Evolutionary conservation across 139 green algal genomes (phyloP), one percentile per base, ranked within the genome.

Genomic region (Chlamydomonas incerta): DNA sequence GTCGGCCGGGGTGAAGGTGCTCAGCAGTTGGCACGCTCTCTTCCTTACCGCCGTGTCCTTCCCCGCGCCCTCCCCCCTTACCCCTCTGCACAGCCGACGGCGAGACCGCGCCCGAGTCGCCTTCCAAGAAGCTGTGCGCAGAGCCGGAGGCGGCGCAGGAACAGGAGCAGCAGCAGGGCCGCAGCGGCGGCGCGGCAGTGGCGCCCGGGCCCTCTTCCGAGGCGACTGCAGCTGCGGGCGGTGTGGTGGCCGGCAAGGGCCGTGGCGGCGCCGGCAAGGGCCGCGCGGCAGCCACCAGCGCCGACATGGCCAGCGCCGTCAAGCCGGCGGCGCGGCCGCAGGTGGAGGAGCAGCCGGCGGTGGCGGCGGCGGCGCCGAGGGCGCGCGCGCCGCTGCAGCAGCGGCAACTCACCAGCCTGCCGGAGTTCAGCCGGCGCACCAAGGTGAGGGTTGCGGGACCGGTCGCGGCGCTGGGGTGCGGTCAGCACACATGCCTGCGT

Each of bases 111-210:
- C 41, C 63, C 20, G 29, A n/a, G 20, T 83, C 77, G 24, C 77
- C 77, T 0, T 6, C 77, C 77, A 83, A 83, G 63, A 83, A 83
- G 60, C 34, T 65, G 29, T 83, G 77, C 63, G 0, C 46, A 2
- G 60, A n/a, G 17, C 1, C 60, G 23, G 60, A n/a, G 17, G 23
- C 60, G 3, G 60, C 24, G 23, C 72, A 0, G 10, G 35, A 60
- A 26, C 35, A n/a, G 31, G n/a, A 10, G 52, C 63, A 34, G 28
- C 63, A 46, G n/a, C n/a, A n/a, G n/a, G n/a, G n/a, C n/a, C n/a
- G n/a, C n/a, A n/a, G n/a, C n/a, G n/a, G n/a, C n/a, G n/a, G n/a
- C n/a, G n/a, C n/a, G n/a, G 31, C 31, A 1, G 41, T 11, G 66
- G 15, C 66, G 14, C 66, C 18, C 66, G 66, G 66, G n/a, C 14